Base-by-base conservation (phyloP, 2,329 filamentous ascomycete species). In the Verticillium tricorpus region DNA sequence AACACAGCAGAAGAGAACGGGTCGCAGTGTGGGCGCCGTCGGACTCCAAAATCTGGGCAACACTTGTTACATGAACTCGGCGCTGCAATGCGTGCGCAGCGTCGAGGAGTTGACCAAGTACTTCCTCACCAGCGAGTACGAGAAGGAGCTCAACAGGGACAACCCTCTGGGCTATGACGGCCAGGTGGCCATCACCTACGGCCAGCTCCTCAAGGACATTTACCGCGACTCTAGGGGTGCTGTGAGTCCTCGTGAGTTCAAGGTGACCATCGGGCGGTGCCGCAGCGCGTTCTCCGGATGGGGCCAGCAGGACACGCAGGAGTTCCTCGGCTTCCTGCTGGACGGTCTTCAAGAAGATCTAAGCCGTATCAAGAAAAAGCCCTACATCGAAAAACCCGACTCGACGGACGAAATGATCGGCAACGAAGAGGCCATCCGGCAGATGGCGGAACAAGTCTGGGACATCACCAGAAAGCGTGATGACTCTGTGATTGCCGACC, bases 31-130 rank as follows among this genome's bases (percentile, higher is more conserved):
- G 37, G 95, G 95, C 35, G 89, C 89, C 50, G 90, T 93, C 52
- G 95, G 95, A 37, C 79, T 99, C 59, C 87, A 86, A 66, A 99
- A 99, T 71, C 79, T 99, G 15, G 95, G 95, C 57, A 99, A 99
- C 71, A 98, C 95, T 0, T 99, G 95, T 77, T 99, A 99, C 78
- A 97, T 98, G 93, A 98, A 98, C 75, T 97, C 94, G 25, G 95
- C 95, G 11, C 81, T 98, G 60, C 95, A 99, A 73, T 99, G 95
- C 73, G 86, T 99, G 59, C 88, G 94, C 58, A 96, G 92, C 68
- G 93, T 97, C 0, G 92, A 97, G 71, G 95, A 99, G 75, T 79
- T 99, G 66, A 94, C 92, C 5, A 89, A 93, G 70, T 99, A 97
- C 75, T 98, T 99, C 75, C 76, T 97, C 58, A 82, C 85, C 58